Evolutionary conservation across 2,329 filamentous ascomycete species (phyloP).

Genomic region (Monosporascus sp.): DNA sequence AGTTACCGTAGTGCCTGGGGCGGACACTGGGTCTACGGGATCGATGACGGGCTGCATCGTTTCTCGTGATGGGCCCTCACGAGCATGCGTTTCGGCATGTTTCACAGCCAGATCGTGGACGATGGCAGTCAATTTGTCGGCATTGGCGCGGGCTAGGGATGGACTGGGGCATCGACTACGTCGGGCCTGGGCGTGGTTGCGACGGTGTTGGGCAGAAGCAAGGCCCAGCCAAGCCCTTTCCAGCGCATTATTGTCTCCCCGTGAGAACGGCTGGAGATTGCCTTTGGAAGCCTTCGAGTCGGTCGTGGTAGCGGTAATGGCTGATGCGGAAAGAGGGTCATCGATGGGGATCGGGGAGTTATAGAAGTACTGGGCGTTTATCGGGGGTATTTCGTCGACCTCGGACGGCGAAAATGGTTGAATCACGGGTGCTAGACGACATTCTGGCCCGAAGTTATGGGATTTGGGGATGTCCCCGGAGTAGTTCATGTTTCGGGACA

Average conservation of each 20-base stretch:
- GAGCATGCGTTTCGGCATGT: constrained; percentile 43
- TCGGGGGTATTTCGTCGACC: constrained; percentile 48
- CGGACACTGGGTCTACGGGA: constrained; percentile 22
- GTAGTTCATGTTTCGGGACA: constrained; percentile 17
- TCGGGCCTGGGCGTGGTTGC: constrained; percentile 39
- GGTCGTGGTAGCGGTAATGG: constrained; percentile 41
- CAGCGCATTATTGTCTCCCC: constrained; percentile 71
- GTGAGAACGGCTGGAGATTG: constrained; percentile 71
- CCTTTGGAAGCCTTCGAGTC: constrained; percentile 50
- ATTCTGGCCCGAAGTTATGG: constrained; percentile 58
- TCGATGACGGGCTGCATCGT: constrained; percentile 15
- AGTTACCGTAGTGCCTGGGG: constrained; percentile 23
- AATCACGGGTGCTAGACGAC: constrained; percentile 47
- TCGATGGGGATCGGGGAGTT: constrained; percentile 77
- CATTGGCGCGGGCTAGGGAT: constrained; percentile 28
- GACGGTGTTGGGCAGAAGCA: constrained; percentile 40
- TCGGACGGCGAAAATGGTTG: constrained; percentile 29
- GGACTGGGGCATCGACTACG: constrained; percentile 28
- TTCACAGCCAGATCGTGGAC: constrained; percentile 38
- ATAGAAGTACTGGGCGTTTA: constrained; percentile 79
- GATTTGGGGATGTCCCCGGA: constrained; percentile 16
- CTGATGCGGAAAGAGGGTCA: constrained; percentile 69
- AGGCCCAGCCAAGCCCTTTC: constrained; percentile 72
- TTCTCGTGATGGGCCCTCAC: constrained; percentile 29
- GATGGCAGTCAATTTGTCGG: constrained; percentile 32